Percentiles rank a stretch among this genome's conserved stretches.
Conservation (phyloP, 1,284 basidiomycete genomes). For the Thelephora terrestris region DNA sequence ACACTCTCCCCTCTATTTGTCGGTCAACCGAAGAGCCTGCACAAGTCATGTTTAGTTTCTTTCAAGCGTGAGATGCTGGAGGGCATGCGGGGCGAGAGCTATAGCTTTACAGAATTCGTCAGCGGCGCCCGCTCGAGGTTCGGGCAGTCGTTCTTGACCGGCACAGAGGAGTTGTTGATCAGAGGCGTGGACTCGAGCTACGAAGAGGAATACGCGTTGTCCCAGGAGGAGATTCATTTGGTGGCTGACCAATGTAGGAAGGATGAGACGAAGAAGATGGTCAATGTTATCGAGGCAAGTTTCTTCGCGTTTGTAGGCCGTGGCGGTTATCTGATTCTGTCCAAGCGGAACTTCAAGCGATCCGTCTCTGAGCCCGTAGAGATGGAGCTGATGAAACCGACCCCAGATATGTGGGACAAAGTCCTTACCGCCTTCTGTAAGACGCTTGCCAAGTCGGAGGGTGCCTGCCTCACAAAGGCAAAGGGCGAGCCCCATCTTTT, state of each 20-base stretch:
- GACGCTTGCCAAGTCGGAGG: constrained; percentile 67
- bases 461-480: constrained; percentile 77
- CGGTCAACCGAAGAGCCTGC: constrained; percentile 93
- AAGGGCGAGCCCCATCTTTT: constrained; percentile 47
- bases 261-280: constrained; percentile 98
- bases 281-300: constrained; percentile 82
- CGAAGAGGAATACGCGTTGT: constrained; percentile 69
- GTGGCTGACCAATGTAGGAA: constrained; percentile 87
- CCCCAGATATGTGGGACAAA: constrained; percentile 86
- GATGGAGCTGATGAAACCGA: constrained; percentile 69
- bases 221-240: constrained; percentile 70
- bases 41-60: constrained; percentile 64
- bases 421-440: constrained; percentile 67
- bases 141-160: constrained; percentile 56
- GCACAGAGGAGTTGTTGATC: constrained; percentile 57
- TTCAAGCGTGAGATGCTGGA: constrained; percentile 78
- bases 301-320: background rate
- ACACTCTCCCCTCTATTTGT: constrained; percentile 86
- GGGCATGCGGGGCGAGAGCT: constrained; percentile 70
- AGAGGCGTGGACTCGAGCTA: constrained; percentile 77
- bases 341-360: constrained; percentile 79
- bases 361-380: constrained; percentile 89
- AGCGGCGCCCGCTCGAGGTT: constrained; percentile 49
- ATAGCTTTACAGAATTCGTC: constrained; percentile 86
- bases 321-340: background rate